Evolutionary conservation across 2,329 filamentous ascomycete species (phyloP), one percentile per base, ranked within the genome.

Genomic region (Aspergillus neoniger): DNA sequence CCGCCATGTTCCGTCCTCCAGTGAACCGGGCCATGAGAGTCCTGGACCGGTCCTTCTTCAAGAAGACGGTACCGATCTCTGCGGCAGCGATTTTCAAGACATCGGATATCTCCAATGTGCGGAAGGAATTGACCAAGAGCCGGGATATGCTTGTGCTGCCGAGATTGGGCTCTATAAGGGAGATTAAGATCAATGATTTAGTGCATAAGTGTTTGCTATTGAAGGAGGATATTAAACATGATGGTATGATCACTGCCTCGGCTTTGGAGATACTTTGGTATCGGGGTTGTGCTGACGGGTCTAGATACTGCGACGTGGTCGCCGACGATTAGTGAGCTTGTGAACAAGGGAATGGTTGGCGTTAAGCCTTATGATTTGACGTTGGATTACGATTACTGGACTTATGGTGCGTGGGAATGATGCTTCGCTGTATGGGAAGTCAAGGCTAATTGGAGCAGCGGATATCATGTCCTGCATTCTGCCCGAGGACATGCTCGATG

Each of bases 361-460:
- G 76, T 98, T 36, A 80, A 92, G 1, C 89, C 91, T 1, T 97
- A 89, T 75, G 83, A 90, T 62, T 77, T 98, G 59, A 79, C 85
- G 38, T 82, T 98, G 60, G 86, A 89, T 67, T 99, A 99, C 77
- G 85, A 90, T 68, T 88, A 93, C 77, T 98, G 92, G 91, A 89
- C 82, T 54, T 94, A 96, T 74, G 82, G 90, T 91, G 83, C 67
- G 83, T 74, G 50, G 25, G 17, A 23, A 28, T 39, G 10, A 53
- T 56, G 50, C 8, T 25, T 10, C 7, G 5, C 15, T 8, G 30
- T n/a, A 55, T 50, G 39, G 23, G 6, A 8, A 21, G 1, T 25
- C 38, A 6, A 48, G 47, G 44, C 62, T 67, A 51, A 66, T 52
- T 25, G 53, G 8, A 47, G 25, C 57, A 91, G 89, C 89, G 63